Percentiles rank a stretch among this genome's conserved stretches.
phyloP scores from a whole-genome alignment of 768 basidiomycete species.

The Lactarius pseudohatsudake region DNA sequence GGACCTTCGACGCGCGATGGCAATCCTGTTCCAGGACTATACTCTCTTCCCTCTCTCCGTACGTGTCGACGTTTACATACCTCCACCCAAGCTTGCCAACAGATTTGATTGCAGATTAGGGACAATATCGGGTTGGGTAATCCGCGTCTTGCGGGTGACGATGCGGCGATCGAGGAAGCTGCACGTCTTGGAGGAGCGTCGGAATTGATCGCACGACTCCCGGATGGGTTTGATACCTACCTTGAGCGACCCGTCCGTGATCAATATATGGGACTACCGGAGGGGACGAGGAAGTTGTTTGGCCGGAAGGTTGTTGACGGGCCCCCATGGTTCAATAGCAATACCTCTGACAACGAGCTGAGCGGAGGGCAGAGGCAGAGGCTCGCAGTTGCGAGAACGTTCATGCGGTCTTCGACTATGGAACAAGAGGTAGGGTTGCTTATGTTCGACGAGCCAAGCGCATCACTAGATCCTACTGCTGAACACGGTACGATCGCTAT shows the following conservation, averaged over 20 bases:
- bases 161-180: slow-evolving; percentile 59
- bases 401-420: slow-evolving; percentile 58
- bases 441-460: slow-evolving; percentile 75
- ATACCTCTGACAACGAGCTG: slow-evolving; percentile 32
- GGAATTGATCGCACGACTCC: slow-evolving; percentile 59
- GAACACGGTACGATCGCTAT: slow-evolving; percentile 57
- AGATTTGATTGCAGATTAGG: slow-evolving; percentile 48
- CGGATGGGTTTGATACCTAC: slow-evolving; percentile 69
- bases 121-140: slow-evolving; percentile 80
- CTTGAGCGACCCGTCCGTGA: slow-evolving; percentile 68
- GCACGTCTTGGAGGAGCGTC: slow-evolving; percentile 70
- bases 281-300: slow-evolving; percentile 62
- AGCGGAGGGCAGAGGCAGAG: slow-evolving; percentile 79
- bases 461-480: slow-evolving; percentile 70
- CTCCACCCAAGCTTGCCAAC: neutral
- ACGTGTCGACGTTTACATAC: slow-evolving; percentile 29
- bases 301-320: slow-evolving; percentile 48
- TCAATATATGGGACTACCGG: slow-evolving; percentile 61
- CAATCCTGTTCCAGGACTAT: slow-evolving; percentile 80
- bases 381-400: slow-evolving; percentile 71
- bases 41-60: slow-evolving; percentile 78
- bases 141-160: slow-evolving; percentile 51
- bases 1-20: slow-evolving; percentile 64
- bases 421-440: slow-evolving; percentile 55
- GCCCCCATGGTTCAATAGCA: neutral